phyloP scores from a whole-genome alignment of 495 filamentous ascomycete species.

The Cenococcum geophilum region DNA sequence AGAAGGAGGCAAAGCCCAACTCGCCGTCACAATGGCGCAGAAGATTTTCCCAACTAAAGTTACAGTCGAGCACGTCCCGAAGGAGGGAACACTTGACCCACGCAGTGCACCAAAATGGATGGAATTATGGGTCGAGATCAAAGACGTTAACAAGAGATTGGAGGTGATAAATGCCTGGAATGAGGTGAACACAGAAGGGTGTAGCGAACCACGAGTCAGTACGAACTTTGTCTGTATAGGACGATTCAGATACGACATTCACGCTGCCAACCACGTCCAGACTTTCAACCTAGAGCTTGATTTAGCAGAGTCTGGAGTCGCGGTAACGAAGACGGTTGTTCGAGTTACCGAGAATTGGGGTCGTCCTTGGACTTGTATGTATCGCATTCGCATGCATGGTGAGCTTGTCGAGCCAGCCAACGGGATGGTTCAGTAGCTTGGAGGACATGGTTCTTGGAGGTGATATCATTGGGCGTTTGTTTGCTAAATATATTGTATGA shows the following conservation, averaged over 20 bases:
- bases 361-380: slow-evolving; percentile 54
- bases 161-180: slow-evolving; percentile 15
- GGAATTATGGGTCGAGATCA: slow-evolving; percentile 52
- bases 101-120: slow-evolving; percentile 51
- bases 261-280: slow-evolving; percentile 43
- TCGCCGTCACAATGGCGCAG: slow-evolving; percentile 46
- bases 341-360: slow-evolving; percentile 52
- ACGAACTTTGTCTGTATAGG: slow-evolving; percentile 48
- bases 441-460: neutral
- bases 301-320: slow-evolving; percentile 35
- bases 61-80: slow-evolving; percentile 58
- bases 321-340: slow-evolving; percentile 44
- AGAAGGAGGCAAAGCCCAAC: slow-evolving; percentile 33
- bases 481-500: neutral
- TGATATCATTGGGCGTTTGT: neutral
- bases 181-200: slow-evolving; percentile 1
- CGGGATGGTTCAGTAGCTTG: neutral
- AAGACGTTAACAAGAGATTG: slow-evolving; percentile 17
- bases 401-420: slow-evolving; percentile 18
- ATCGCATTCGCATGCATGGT: slow-evolving; percentile 53
- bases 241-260: slow-evolving; percentile 47
- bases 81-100: slow-evolving; percentile 48
- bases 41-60: slow-evolving; percentile 50
- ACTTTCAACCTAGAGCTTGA: slow-evolving; percentile 45
- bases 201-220: slow-evolving; percentile 10